phyloP scores from a whole-genome alignment of 1,284 basidiomycete genomes.

The Pseudozyma thailandica region DNA sequence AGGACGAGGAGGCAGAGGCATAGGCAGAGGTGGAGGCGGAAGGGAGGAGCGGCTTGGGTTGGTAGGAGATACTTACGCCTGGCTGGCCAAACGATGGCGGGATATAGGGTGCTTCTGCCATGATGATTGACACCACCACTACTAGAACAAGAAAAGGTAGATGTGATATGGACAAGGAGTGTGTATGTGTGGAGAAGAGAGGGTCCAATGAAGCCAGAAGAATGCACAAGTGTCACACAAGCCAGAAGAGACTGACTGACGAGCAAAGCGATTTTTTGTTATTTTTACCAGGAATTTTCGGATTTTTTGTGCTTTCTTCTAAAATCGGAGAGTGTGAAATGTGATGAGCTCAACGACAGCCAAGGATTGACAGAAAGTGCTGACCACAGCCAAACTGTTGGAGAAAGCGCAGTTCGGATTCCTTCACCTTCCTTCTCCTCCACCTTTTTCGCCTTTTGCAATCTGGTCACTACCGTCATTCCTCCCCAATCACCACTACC shows the following conservation, averaged over 20 bases:
- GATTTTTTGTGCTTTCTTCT: constrained; percentile 9
- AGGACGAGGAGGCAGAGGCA: neutral
- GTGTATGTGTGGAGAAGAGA: neutral
- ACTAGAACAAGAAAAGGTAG: neutral
- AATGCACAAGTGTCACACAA: neutral
- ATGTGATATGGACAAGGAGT: neutral
- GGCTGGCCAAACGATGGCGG: constrained; percentile 49
- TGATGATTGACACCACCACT: neutral
- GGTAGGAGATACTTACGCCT: constrained; percentile 51
- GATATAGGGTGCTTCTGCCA: constrained; percentile 23
- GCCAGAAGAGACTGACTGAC: too few species aligned
- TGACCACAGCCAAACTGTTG: constrained; percentile 9
- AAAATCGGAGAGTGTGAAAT: constrained; percentile 1
- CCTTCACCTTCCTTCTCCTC: constrained; percentile 5
- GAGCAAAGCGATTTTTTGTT: neutral
- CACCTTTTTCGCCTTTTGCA: neutral
- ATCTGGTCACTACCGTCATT: neutral
- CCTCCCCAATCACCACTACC: neutral
- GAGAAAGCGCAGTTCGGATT: neutral
- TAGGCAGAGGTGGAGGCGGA: neutral
- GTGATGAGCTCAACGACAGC: neutral
- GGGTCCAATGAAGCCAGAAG: neutral
- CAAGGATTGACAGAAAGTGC: neutral
- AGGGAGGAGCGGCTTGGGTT: constrained; percentile 26
- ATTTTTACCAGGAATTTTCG: neutral